phyloP scores from a whole-genome alignment of 805 yeast genomes.

The Wickerhamiella hasegawae region DNA sequence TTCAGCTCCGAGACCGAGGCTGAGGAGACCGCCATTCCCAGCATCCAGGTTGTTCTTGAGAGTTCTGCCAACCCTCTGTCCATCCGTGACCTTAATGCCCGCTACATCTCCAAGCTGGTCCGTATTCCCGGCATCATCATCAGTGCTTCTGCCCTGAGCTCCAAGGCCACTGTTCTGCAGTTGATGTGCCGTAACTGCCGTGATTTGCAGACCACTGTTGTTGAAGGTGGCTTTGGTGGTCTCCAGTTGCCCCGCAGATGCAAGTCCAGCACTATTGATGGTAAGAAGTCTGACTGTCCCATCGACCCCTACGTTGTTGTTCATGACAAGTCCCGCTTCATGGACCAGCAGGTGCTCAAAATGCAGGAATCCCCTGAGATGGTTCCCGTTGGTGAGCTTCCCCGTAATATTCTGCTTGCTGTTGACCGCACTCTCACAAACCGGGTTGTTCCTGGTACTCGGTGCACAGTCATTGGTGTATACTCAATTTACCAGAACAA shows the following conservation, averaged over 20 bases:
- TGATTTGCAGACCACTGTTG: constrained; percentile 51
- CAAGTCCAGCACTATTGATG: constrained; percentile 35
- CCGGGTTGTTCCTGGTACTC: constrained; percentile 83
- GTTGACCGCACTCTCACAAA: constrained; percentile 84
- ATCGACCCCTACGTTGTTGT: constrained; percentile 84
- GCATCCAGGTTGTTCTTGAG: constrained; percentile 63
- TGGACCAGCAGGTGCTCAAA: constrained; percentile 88
- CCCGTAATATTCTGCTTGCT: constrained; percentile 75
- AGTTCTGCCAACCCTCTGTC: constrained; percentile 58
- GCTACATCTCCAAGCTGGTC: constrained; percentile 76
- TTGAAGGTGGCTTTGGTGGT: constrained; percentile 55
- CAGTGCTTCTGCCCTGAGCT: constrained; percentile 72
- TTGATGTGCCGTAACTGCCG: constrained; percentile 79
- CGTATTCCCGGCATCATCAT: constrained; percentile 87
- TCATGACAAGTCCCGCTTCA: constrained; percentile 84
- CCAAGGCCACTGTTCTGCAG: constrained; percentile 73
- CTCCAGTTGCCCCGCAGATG: constrained; percentile 54
- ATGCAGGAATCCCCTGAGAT: constrained; percentile 95
- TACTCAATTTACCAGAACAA: constrained; percentile 80
- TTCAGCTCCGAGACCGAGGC: constrained; percentile 8
- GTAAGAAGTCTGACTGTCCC: constrained; percentile 51
- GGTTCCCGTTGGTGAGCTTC: constrained; percentile 99
- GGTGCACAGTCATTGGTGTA: constrained; percentile 83
- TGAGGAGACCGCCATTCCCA: constrained; percentile 34
- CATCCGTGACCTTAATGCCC: constrained; percentile 71